phyloP scores from a whole-genome alignment of 176 grass and related monocot species.

The maize (Zea mays) region Zm-B73-REFERENCE-NAM-5.0 NC_050105.1:134433501-134434000 shows the following conservation, averaged over 20 bases:
- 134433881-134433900: not conserved
- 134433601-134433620: too few relatives aligned
- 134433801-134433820: constrained; percentile 46
- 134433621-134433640: not conserved
- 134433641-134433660: not conserved
- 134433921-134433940: constrained; percentile 53
- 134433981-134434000: constrained; percentile 55
- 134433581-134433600: too few relatives aligned
- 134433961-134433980: constrained; percentile 75
- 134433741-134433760: constrained; percentile 28
- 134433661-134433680: not conserved
- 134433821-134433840: constrained; percentile 30
- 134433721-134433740: constrained; percentile 35
- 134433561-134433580: too few relatives aligned
- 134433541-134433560: too few relatives aligned
- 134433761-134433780: constrained; percentile 14
- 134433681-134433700: constrained; percentile 12
- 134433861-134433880: not conserved
- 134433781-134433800: constrained; percentile 30
- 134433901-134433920: constrained; percentile 19
- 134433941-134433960: constrained; percentile 56
- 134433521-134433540: too few relatives aligned
- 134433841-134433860: constrained; percentile 27
- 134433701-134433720: constrained; percentile 40
- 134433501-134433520: too few relatives aligned